A percentile compares a stretch with the other conserved stretches of the same genome.
These are phyloP conservation scores for Albophoma yamanashiensis DNA, from an alignment of 2,329 filamentous ascomycete species.

Conservation along the genomic window DNA sequence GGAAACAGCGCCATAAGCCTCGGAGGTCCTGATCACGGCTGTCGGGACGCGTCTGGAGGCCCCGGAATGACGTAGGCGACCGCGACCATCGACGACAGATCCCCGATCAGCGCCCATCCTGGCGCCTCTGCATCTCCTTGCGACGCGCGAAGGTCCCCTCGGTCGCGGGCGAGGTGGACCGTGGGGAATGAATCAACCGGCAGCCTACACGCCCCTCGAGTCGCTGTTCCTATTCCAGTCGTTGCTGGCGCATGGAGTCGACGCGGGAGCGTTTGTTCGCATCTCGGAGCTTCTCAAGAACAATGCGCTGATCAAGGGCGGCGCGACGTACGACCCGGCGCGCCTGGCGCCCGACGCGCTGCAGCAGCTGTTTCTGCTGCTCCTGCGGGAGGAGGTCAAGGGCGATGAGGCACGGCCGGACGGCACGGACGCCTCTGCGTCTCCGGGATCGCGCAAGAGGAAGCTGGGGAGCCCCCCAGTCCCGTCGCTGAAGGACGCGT, in stretches of 20 bases:
- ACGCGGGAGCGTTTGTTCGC: slow-evolving; percentile 53
- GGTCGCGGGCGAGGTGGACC: slow-evolving; percentile 43
- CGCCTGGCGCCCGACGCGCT: slow-evolving; percentile 70
- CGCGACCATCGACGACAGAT: background rate
- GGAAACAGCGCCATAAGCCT: slow-evolving; percentile 13
- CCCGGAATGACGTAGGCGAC: slow-evolving; percentile 15
- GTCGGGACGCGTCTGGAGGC: slow-evolving; percentile 17
- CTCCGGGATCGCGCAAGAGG: slow-evolving; percentile 57
- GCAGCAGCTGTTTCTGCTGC: slow-evolving; percentile 63
- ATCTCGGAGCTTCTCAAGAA: slow-evolving; percentile 67
- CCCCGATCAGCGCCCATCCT: slow-evolving; percentile 22
- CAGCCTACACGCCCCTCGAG: slow-evolving; percentile 74
- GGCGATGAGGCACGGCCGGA: slow-evolving; percentile 31
- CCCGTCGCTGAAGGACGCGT: slow-evolving; percentile 55
- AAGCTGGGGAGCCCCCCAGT: slow-evolving; percentile 58
- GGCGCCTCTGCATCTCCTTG: slow-evolving; percentile 44
- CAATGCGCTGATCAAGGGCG: slow-evolving; percentile 62
- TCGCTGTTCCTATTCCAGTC: slow-evolving; percentile 77
- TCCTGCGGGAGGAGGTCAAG: slow-evolving; percentile 64
- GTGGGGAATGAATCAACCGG: slow-evolving; percentile 45
- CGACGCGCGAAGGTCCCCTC: slow-evolving; percentile 43
- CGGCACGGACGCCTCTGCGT: slow-evolving; percentile 32
- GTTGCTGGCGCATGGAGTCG: slow-evolving; percentile 56
- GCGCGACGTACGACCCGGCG: slow-evolving; percentile 59
- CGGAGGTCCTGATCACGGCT: slow-evolving; percentile 17